Base-by-base conservation (phyloP, 805 yeast genomes). In the Hanseniaspora valbyensis region DNA sequence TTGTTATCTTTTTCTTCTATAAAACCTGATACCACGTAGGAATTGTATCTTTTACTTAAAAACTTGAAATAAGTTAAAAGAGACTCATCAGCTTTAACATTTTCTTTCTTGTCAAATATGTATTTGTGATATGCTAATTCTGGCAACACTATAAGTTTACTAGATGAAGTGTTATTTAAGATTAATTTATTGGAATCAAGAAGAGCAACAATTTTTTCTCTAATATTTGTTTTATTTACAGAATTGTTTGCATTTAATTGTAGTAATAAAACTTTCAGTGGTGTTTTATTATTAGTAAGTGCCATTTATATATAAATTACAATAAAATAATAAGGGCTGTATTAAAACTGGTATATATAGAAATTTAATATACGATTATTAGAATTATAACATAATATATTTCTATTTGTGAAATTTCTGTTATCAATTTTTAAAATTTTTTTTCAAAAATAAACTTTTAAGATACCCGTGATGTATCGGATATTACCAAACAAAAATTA, bases 241-340 rank as follows among this genome's bases (percentile, higher is more conserved):
- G 44, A 45, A 32, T 39, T 45, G 50, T 45, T 45, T 1, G 44
- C 50, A 32, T 45, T 45, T 1, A 45, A 39, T 18, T 45, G 50
- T 7, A 45, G 29, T 25, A 45, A 21, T 12, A 45, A 14, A 24
- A 45, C 44, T 10, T 24, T 45, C 3, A 45, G 49, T 5, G 6
- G 7, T 6, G 21, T 13, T 37, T 37, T 37, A 9, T 12, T 22
- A 22, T 10, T 21, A 13, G 28, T 9, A 37, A 13, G n/a, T 10
- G 24, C 21, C 39, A 34, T 34, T 19, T 6, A 22, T 12, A n/a
- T n/a, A 28, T 12, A 28, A 28, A 12, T 12, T 28, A 8, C 18
- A 32, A 32, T 32, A 32, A 32, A 32, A 28, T 7, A 28, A 28
- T n/a, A n/a, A n/a, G n/a, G n/a, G n/a, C n/a, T n/a, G n/a, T n/a